Evolutionary conservation across 208 protist genomes (phyloP), one percentile per base, ranked within the genome.

Genomic region (Wallacemonas sp.): DNA sequence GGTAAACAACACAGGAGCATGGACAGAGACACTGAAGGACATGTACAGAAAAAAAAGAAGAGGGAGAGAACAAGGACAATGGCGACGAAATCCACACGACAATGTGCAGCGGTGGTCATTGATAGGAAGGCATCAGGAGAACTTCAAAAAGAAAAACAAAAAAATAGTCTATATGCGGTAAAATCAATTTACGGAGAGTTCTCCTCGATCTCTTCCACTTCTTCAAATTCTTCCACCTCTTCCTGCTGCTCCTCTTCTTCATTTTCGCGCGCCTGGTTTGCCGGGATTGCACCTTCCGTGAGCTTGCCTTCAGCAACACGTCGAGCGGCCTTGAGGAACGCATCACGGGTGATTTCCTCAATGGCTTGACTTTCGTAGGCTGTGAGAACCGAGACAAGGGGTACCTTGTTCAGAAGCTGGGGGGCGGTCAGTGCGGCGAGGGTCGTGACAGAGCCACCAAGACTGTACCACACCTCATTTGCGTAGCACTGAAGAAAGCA

Each of bases 401-500:
- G 78, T 30, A 84, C 39, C 26, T 74, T 66, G 2, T 46, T 58
- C 52, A 58, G 30, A 11, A 58, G 29, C 29, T 58, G 52, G 2
- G 30, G 8, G 14, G 52, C 52, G 14, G 52, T 58, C 32, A 58
- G n/a, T 14, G 17, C 52, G 11, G 6, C 52, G n/a, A 58, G 26
- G 4, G 52, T 24, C 26, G 4, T 43, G n/a, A 29, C 34, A 5
- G 30, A 16, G 14, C 52, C 52, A 11, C 52, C 52, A 39, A 58
- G 52, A 4, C 52, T 58, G 52, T 58, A 58, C 52, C 52, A 58
- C 0, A 58, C 52, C 23, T 63, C 57, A 32, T 63, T 46, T 0
- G 80, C 69, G 55, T 82, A 86, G 19, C 64, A 70, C 55, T 81
- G 75, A 2, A 86, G 52, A 41, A 86, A 80, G 57, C 80, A 86